Conservation (phyloP, 306 rosid species). For the Styphnolobium japonicum region DNA sequence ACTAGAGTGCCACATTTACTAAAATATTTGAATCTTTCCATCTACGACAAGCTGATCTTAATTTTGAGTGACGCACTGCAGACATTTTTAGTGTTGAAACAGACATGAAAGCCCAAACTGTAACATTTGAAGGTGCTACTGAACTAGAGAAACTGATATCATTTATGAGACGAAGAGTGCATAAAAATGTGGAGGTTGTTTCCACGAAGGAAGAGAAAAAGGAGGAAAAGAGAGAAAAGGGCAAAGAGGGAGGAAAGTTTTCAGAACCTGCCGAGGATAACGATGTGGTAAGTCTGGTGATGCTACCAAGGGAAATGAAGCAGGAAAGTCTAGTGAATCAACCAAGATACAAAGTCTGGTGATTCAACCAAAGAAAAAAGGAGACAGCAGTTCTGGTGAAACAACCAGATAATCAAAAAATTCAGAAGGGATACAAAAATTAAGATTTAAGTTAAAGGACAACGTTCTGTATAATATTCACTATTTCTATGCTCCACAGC, state of each 20-base stretch:
- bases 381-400: background rate
- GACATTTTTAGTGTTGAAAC: constrained; percentile 68
- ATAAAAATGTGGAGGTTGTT: background rate
- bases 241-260: background rate
- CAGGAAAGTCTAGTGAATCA: background rate
- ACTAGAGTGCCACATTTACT: background rate
- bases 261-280: background rate
- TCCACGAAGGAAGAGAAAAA: background rate
- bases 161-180: background rate
- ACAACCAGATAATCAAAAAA: background rate
- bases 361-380: background rate
- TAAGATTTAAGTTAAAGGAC: constrained; percentile 35
- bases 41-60: background rate
- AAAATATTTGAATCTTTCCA: background rate
- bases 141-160: background rate
- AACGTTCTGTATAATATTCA: constrained; percentile 46
- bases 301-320: background rate
- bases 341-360: background rate
- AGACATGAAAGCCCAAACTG: constrained; percentile 55
- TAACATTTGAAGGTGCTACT: constrained; percentile 56
- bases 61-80: constrained; percentile 1
- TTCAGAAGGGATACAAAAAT: constrained; percentile 20
- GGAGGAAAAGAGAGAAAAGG: background rate
- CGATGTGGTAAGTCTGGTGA: background rate
- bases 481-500: constrained; percentile 47